Percentiles rank a stretch among this genome's conserved stretches.
Conservation (phyloP, 108 stramenopile genomes). For the Cyclotella baltica region DNA sequence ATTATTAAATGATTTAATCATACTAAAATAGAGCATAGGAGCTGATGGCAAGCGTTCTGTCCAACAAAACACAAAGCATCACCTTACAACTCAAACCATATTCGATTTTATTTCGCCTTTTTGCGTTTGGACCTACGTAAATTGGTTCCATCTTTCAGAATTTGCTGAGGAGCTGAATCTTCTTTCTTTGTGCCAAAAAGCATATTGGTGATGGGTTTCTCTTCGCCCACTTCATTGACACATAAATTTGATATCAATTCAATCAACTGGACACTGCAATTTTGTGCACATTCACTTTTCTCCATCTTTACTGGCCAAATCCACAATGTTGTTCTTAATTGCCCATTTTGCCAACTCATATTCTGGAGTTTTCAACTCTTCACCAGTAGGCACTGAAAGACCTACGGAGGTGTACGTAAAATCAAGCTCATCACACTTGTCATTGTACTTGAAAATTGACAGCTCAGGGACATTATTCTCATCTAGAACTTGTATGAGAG, state of each 20-base stretch:
- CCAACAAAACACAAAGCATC: too few species aligned
- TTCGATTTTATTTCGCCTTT: too few species aligned
- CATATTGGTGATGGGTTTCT: not conserved
- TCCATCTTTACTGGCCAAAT: not conserved
- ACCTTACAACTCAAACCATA: too few species aligned
- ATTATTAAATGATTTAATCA: too few species aligned
- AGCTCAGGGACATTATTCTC: not conserved
- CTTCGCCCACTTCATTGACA: not conserved
- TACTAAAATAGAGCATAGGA: too few species aligned
- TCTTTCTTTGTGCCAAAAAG: too few species aligned
- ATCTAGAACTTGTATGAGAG: not conserved
- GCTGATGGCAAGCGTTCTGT: too few species aligned
- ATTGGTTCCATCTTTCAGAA: too few species aligned
- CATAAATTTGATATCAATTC: not conserved
- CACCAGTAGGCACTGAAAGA: not conserved
- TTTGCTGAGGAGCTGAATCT: too few species aligned
- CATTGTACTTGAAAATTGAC: not conserved
- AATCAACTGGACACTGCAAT: not conserved
- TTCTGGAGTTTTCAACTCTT: constrained; percentile 2
- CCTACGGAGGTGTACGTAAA: not conserved
- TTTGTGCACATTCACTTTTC: not conserved
- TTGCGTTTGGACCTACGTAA: too few species aligned
- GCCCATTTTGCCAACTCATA: constrained; percentile 1
- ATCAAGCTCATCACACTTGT: not conserved
- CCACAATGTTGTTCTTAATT: not conserved